Evolutionary conservation across 129 eudicot species (phyloP), one percentile per base, ranked within the genome.

Genomic region (Arctium lappa): DNA sequence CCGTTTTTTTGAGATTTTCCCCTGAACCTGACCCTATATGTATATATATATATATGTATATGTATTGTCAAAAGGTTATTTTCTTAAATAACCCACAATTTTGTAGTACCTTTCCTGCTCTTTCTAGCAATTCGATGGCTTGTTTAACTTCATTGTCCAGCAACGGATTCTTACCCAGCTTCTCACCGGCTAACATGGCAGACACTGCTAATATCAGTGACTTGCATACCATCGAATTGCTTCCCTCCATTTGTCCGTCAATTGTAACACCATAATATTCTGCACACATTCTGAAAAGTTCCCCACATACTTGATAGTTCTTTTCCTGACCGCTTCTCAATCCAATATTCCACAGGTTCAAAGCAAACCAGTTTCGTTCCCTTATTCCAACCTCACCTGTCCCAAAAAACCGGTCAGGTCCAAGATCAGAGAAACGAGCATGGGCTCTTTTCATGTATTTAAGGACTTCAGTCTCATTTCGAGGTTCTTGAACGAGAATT

Each of bases 371-470:
- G 46, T 90, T 91, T 69, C 83, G 79, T 63, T 95, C 99, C 77
- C 99, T 86, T 86, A 80, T 91, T 56, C 99, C 99, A 60, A 85
- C 91, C 88, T 95, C 99, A 69, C 87, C 96, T 82, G 92, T 90
- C 72, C 99, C 99, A 68, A 95, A 89, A 87, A 91, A 95, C 38
- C 73, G 66, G 40, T 91, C 98, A 80, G 97, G 81, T 69, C 99
- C 97, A 72, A 93, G 88, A 82, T 91, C 98, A 63, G 88, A 65
- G 74, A 85, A 78, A 15, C 97, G 92, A 32, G 82, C 76, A 78
- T 87, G 94, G 78, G 97, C 92, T 37, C 76, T 89, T 83, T 91
- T 95, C 90, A 93, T 90, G 88, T 88, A 87, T 85, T 87, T 90
- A 73, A 95, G 92, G 81, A 89, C 87, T 77, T 95, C 97, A 40